Evolutionary conservation across 345 rosid species (phyloP).

Genomic region (Bruguiera gymnorhiza): DNA sequence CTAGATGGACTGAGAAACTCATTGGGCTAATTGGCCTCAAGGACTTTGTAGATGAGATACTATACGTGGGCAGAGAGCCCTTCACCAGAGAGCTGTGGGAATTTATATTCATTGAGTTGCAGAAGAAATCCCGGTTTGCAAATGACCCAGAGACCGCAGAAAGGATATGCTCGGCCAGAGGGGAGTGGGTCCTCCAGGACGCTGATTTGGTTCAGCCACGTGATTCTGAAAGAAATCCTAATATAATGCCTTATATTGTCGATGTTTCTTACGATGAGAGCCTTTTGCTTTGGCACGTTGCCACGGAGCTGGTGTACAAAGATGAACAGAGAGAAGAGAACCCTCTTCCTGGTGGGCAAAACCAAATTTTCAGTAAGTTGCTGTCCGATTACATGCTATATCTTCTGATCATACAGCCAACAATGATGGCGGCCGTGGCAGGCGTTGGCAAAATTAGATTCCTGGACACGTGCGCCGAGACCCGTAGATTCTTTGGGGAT

Average conservation of each 20-base stretch:
- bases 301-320: conserved; percentile 51
- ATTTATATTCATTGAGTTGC: conserved; percentile 43
- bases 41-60: conserved; percentile 28
- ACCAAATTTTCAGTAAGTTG: conserved; percentile 38
- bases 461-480: conserved; percentile 47
- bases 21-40: conserved; percentile 28
- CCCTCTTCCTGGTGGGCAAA: neutral
- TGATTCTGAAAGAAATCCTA: neutral
- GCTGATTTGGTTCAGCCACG: neutral
- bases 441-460: conserved; percentile 50
- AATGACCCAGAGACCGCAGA: conserved; percentile 42
- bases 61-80: conserved; percentile 35
- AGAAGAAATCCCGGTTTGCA: conserved; percentile 33
- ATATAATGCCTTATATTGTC: conserved; percentile 32
- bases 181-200: conserved; percentile 49
- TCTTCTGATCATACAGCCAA: conserved; percentile 48
- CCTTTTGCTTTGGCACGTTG: conserved; percentile 48
- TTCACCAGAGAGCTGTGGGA: conserved; percentile 48
- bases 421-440: conserved; percentile 46
- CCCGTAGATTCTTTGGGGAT: conserved; percentile 33
- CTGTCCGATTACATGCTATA: conserved; percentile 62
- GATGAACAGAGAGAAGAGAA: neutral
- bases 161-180: conserved; percentile 49
- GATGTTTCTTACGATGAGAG: conserved; percentile 19
- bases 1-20: neutral